Conservation (phyloP, 108 stramenopile species). For the Cyclotella choctawhatcheeana region DNA sequence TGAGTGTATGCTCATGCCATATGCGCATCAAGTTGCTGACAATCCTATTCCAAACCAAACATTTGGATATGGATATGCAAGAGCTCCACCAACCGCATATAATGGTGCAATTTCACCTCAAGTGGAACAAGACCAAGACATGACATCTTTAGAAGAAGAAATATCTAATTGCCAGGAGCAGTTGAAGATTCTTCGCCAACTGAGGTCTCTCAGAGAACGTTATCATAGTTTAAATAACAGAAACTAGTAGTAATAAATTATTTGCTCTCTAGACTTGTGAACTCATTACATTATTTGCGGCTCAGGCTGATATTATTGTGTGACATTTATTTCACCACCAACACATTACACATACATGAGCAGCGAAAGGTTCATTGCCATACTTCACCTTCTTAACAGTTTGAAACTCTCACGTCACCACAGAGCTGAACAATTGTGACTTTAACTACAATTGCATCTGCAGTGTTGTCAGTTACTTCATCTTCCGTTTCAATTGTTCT, state of each 20-base stretch:
- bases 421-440: constrained; percentile 4
- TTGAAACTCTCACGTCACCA: background rate
- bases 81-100: background rate
- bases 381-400: background rate
- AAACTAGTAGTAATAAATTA: no score
- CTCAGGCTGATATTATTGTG: no score
- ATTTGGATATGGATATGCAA: background rate
- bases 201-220: constrained; percentile 8
- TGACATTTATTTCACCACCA: no score
- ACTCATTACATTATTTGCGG: no score
- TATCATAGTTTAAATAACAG: no score
- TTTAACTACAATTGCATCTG: background rate
- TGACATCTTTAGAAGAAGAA: background rate
- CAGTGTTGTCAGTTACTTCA: background rate
- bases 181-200: constrained; percentile 1
- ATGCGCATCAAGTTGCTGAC: background rate
- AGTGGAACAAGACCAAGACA: background rate
- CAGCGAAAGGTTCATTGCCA: no score
- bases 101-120: background rate
- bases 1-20: background rate
- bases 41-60: background rate
- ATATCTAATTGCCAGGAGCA: constrained; percentile 14
- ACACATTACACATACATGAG: no score
- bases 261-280: no score
- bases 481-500: background rate